A percentile compares a stretch with the other conserved stretches of the same genome.
These are phyloP conservation scores for Hamamelis virginiana DNA, from an alignment of 164 flowering plant species.

Conservation along the genomic window DNA sequence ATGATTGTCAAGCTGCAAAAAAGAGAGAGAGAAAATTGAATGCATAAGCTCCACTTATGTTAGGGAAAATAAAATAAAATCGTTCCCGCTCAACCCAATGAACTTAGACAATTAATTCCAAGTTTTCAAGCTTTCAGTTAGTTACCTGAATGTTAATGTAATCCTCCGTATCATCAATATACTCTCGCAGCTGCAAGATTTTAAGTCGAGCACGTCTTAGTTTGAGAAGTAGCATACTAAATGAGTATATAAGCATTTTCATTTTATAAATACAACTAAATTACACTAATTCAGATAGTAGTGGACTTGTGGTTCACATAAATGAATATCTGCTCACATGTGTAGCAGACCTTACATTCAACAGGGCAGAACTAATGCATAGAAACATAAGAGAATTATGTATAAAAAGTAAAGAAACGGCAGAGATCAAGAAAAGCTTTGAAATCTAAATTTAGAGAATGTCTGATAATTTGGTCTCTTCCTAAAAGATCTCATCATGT, in stretches of 20 bases:
- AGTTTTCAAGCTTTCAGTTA: neutral
- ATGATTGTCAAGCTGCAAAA: constrained; percentile 87
- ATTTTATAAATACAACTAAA: neutral
- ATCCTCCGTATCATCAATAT: constrained; percentile 96
- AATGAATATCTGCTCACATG: neutral
- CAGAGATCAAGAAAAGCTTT: too few species aligned
- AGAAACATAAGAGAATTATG: neutral
- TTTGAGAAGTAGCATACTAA: neutral
- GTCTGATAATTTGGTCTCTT: too few species aligned
- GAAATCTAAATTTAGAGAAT: too few species aligned
- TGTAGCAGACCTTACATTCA: neutral
- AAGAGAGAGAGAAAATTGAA: constrained; percentile 7
- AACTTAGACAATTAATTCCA: neutral
- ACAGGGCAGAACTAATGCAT: neutral
- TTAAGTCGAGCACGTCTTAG: neutral
- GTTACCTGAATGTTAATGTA: constrained; percentile 95
- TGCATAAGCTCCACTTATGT: neutral
- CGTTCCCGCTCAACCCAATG: neutral
- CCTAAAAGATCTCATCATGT: too few species aligned
- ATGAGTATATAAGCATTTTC: neutral
- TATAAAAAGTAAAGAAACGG: too few species aligned
- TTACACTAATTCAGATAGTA: neutral
- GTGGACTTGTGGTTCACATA: neutral
- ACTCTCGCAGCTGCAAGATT: constrained; percentile 76
- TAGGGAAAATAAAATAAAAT: neutral